Percentiles rank a stretch among this genome's conserved stretches.
phyloP scores from a whole-genome alignment of 176 grass and related monocot species.

The Ensete glaucum region DNA sequence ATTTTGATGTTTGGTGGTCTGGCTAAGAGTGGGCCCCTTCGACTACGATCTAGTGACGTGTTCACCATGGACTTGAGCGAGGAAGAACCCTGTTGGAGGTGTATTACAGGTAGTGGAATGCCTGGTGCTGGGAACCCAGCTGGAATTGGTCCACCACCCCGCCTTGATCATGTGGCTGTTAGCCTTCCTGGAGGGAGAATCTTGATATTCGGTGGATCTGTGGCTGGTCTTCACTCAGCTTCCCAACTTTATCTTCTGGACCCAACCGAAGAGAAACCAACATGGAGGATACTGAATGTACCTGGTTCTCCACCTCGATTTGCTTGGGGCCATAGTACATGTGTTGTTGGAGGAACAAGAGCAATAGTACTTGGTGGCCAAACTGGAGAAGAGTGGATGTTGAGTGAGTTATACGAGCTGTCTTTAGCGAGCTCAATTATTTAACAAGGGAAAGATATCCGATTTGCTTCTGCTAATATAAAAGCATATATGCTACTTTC shows the following conservation, averaged over 20 bases:
- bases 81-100: conserved; percentile 19
- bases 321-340: conserved; percentile 19
- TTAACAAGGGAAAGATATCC: not conserved
- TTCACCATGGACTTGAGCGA: conserved; percentile 19
- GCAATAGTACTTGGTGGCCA: conserved; percentile 16
- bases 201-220: conserved; percentile 17
- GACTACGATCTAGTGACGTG: conserved; percentile 13
- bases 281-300: conserved; percentile 18
- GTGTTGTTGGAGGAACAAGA: conserved; percentile 20
- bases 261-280: conserved; percentile 17
- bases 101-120: conserved; percentile 19
- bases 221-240: conserved; percentile 21
- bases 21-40: conserved; percentile 14
- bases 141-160: conserved; percentile 18
- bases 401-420: conserved; percentile 16
- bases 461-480: not conserved
- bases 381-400: conserved; percentile 21
- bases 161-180: conserved; percentile 18
- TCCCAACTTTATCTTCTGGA: conserved; percentile 19
- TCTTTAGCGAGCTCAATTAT: conserved; percentile 2
- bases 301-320: conserved; percentile 12
- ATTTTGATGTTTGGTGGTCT: conserved; percentile 19
- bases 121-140: conserved; percentile 12
- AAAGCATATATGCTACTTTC: not conserved
- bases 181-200: conserved; percentile 17